Evolutionary conservation across 257 asterid genomes (phyloP).

Genomic region (Solanum lignicaule): DNA sequence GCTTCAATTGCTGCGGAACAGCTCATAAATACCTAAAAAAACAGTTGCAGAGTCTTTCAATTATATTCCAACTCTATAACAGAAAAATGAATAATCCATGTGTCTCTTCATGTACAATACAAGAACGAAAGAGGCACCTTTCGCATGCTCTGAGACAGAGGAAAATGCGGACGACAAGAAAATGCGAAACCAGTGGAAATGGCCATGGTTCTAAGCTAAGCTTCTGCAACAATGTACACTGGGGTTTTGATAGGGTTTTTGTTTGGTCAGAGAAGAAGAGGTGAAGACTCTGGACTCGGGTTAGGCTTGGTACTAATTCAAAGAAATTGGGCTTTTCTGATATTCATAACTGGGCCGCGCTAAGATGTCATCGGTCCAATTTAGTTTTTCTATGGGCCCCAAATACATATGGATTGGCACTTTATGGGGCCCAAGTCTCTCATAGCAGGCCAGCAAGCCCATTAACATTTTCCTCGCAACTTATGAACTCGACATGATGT

Average conservation of each 20-base stretch:
- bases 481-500: background rate
- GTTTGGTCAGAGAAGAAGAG: background rate
- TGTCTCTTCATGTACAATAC: background rate
- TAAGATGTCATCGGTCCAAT: background rate
- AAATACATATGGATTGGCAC: background rate
- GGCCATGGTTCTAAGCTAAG: conserved; percentile 26
- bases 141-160: background rate
- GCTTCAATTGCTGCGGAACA: conserved; percentile 49
- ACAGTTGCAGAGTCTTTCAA: background rate
- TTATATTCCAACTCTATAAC: background rate
- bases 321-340: background rate
- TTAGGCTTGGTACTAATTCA: background rate
- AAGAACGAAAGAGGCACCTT: background rate
- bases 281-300: background rate
- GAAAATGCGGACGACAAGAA: conserved; percentile 36
- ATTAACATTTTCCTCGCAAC: background rate
- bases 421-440: background rate
- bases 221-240: background rate
- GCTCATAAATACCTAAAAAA: conserved; percentile 27
- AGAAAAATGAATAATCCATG: background rate
- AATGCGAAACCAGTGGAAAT: conserved; percentile 48
- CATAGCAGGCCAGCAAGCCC: background rate
- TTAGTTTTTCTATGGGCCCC: background rate
- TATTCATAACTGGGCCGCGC: background rate
- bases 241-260: background rate